Evolutionary conservation across 441 rosid genomes (phyloP).

Genomic region (Euphorbia celastroides): DNA sequence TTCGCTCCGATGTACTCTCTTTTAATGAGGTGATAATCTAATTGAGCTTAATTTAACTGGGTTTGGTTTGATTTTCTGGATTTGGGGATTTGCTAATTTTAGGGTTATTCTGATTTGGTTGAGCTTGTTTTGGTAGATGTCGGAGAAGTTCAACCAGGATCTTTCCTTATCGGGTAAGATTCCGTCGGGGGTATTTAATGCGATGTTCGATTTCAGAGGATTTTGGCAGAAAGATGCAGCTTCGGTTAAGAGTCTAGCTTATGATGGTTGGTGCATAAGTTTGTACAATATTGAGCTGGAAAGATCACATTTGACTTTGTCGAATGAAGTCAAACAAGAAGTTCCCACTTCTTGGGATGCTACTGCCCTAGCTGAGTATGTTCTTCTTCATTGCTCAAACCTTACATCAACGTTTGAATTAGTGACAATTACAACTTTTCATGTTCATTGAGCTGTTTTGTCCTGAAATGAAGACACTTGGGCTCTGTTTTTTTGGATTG

Average conservation of each 20-base stretch:
- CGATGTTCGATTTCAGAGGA: conserved; percentile 61
- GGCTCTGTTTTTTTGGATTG: no score
- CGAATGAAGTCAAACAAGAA: conserved; percentile 55
- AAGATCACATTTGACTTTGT: conserved; percentile 54
- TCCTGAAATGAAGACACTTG: no score
- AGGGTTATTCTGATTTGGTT: not conserved
- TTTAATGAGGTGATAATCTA: conserved; percentile 57
- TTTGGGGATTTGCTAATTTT: not conserved
- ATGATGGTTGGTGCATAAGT: conserved; percentile 83
- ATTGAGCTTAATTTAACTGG: not conserved
- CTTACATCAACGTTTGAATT: not conserved
- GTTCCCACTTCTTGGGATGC: conserved; percentile 90
- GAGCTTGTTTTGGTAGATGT: conserved; percentile 48
- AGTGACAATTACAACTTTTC: no score
- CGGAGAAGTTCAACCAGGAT: conserved; percentile 67
- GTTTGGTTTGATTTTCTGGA: not conserved
- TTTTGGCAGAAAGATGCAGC: conserved; percentile 78
- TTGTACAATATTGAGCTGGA: conserved; percentile 75
- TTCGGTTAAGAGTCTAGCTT: conserved; percentile 50
- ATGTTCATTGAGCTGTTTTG: no score
- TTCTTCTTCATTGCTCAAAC: conserved; percentile 3
- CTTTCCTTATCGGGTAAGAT: conserved; percentile 63
- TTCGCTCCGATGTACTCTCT: conserved; percentile 73
- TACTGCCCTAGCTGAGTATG: conserved; percentile 59
- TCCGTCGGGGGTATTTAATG: conserved; percentile 72